phyloP scores from a whole-genome alignment of 1,139 yeast genomes.

The Geotrichum restrictum region DNA sequence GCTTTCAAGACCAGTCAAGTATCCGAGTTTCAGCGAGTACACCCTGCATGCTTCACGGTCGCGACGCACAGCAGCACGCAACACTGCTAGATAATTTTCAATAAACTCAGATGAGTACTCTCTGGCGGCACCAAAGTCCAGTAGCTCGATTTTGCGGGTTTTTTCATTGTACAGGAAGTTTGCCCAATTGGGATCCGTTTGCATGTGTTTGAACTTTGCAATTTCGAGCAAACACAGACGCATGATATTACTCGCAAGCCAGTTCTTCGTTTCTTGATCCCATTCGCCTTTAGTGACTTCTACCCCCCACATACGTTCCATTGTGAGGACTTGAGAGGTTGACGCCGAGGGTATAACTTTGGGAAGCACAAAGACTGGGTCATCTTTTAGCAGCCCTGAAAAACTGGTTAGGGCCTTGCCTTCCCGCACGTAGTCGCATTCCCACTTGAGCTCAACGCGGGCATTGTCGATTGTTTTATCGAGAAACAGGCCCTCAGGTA shows the following conservation, averaged over 20 bases:
- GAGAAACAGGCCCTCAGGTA: conserved; percentile 87
- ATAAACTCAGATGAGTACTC: conserved; percentile 68
- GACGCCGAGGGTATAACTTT: conserved; percentile 71
- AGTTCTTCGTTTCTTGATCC: conserved; percentile 69
- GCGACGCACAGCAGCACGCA: conserved; percentile 70
- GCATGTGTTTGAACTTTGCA: conserved; percentile 84
- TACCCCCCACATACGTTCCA: conserved; percentile 80
- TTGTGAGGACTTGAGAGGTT: conserved; percentile 80
- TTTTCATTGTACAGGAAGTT: conserved; percentile 76
- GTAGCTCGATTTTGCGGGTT: conserved; percentile 66
- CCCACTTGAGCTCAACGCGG: conserved; percentile 91
- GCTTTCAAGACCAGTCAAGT: conserved; percentile 85
- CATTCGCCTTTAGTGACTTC: conserved; percentile 81
- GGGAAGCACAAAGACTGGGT: conserved; percentile 74
- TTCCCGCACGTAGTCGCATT: conserved; percentile 90
- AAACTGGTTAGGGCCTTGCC: conserved; percentile 74
- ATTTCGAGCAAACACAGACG: conserved; percentile 80
- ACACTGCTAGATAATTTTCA: conserved; percentile 60
- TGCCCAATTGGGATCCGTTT: conserved; percentile 99
- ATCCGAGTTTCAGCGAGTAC: conserved; percentile 73
- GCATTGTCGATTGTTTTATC: conserved; percentile 94
- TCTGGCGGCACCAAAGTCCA: conserved; percentile 95
- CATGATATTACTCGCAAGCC: conserved; percentile 85
- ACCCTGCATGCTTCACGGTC: conserved; percentile 64
- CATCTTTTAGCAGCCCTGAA: conserved; percentile 57